phyloP scores from a whole-genome alignment of 2,329 filamentous ascomycete species.

The Harringtonia aguacate region DNA sequence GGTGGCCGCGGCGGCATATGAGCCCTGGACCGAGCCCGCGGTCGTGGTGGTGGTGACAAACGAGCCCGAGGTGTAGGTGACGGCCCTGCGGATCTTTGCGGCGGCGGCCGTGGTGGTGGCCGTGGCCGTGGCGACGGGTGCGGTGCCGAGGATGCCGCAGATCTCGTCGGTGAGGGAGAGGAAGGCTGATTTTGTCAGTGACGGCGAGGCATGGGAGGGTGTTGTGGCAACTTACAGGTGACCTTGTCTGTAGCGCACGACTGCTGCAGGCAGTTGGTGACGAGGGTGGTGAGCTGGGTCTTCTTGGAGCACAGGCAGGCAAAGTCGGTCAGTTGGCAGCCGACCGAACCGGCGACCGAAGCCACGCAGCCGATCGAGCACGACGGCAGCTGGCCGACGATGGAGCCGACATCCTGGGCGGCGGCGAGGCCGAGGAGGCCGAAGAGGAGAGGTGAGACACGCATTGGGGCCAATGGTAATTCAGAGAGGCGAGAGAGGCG shows the following conservation, averaged over 20 bases:
- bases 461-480: not conserved
- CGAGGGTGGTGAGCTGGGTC: conserved; percentile 4
- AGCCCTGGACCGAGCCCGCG: no score
- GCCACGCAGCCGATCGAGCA: conserved; percentile 11
- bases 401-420: not conserved
- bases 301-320: conserved; percentile 11
- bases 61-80: no score
- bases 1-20: not conserved
- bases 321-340: conserved; percentile 9
- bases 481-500: not conserved
- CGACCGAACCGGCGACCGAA: conserved; percentile 8
- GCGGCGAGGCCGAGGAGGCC: conserved; percentile 3
- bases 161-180: not conserved
- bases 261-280: conserved; percentile 9
- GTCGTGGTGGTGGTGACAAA: no score
- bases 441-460: not conserved
- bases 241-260: conserved; percentile 6
- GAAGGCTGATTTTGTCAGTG: no score
- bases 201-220: not conserved
- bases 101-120: not conserved
- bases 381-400: conserved; percentile 7
- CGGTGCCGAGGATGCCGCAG: not conserved
- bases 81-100: no score
- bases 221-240: not conserved
- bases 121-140: not conserved